Evolutionary conservation across 768 basidiomycete genomes (phyloP).

Genomic region (Tulasnella sp.): DNA sequence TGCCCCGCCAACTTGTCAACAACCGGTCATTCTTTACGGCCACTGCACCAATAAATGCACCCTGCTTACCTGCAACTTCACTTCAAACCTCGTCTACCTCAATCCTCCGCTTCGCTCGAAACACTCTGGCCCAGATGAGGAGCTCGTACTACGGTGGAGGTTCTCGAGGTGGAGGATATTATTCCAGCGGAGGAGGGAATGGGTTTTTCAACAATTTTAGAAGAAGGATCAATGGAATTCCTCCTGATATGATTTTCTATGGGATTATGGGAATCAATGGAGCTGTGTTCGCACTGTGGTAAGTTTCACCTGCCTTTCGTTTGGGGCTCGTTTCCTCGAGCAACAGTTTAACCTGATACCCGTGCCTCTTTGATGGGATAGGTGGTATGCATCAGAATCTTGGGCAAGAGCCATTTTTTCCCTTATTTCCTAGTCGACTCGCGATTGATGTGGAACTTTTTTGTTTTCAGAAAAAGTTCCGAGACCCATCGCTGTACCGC

Average conservation of each 20-base stretch:
- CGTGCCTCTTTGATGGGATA: neutral
- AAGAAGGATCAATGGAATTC: neutral
- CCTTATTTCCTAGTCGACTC: neutral
- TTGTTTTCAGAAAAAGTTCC: slow-evolving; percentile 13
- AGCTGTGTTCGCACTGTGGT: slow-evolving; percentile 17
- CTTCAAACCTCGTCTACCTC: neutral
- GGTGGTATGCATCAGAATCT: slow-evolving; percentile 13
- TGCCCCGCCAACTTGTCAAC: neutral
- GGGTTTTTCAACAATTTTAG: slow-evolving; percentile 1
- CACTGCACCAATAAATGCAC: neutral
- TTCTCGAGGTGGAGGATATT: neutral
- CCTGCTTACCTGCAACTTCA: neutral
- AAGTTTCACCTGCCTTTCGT: neutral
- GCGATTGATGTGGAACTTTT: neutral
- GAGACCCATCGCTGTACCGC: slow-evolving; percentile 3
- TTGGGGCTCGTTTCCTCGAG: neutral
- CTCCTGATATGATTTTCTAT: slow-evolving; percentile 8
- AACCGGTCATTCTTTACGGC: neutral
- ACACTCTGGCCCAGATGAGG: neutral
- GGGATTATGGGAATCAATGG: slow-evolving; percentile 17
- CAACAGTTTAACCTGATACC: neutral
- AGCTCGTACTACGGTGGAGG: slow-evolving; percentile 2
- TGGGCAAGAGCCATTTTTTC: neutral
- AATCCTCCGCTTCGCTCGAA: neutral
- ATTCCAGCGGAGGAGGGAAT: neutral